Evolutionary conservation across 768 basidiomycete genomes (phyloP).

Genomic region (Naganishia onofrii): DNA sequence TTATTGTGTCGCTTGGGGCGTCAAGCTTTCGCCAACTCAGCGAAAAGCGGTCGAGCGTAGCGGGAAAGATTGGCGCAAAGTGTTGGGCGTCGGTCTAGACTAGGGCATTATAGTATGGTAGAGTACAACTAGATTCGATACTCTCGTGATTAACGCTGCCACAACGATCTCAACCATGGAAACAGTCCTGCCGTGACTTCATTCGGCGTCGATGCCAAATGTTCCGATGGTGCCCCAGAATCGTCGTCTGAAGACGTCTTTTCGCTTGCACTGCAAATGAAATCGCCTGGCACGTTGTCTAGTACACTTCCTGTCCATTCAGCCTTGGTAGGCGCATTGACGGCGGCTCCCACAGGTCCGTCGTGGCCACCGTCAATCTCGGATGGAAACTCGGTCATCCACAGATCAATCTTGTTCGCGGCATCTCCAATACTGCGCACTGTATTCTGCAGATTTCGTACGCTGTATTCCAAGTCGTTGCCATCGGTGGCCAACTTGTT

Average conservation of each 20-base stretch:
- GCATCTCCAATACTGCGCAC: conserved; percentile 16
- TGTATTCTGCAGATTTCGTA: conserved; percentile 17
- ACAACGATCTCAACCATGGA: neutral
- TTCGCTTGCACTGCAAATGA: neutral
- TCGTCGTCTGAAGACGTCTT: neutral
- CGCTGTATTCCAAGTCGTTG: conserved; percentile 17
- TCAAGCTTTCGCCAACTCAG: conserved; percentile 1
- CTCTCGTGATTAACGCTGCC: neutral
- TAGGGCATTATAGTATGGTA: neutral
- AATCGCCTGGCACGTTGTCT: neutral
- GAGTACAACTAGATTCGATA: neutral
- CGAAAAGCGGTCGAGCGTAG: neutral
- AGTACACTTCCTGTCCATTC: conserved; percentile 3
- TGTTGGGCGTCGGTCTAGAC: conserved; percentile 3
- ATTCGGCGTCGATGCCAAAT: neutral
- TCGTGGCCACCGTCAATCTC: neutral
- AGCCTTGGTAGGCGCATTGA: neutral
- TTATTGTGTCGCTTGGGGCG: conserved; percentile 82
- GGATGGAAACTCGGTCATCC: conserved; percentile 15
- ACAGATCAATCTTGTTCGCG: conserved; percentile 8
- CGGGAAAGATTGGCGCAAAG: neutral
- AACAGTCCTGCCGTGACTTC: no score
- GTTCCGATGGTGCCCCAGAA: neutral
- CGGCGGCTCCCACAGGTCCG: neutral
- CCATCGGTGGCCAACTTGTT: neutral